Evolutionary conservation across 1,284 basidiomycete genomes (phyloP), one percentile per base, ranked within the genome.

Genomic region (Vanrija humicola): DNA sequence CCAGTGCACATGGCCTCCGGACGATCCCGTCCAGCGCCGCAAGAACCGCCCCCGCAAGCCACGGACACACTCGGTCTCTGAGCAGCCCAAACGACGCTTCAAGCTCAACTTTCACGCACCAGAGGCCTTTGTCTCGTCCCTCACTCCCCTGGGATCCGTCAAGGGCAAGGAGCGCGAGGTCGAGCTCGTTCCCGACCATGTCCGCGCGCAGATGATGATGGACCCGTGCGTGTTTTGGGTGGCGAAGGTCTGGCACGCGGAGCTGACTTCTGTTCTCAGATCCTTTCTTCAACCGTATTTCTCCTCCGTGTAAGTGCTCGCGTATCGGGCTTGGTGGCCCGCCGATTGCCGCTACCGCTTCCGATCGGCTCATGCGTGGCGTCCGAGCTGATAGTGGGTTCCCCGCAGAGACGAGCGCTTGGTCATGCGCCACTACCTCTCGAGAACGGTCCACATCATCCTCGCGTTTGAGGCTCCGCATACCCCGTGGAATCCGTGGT

Each of bases 351-450:
- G 19, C 19, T 42, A n/a, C 19, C 40, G 8, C 19, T 42, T 42
- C 40, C 15, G 25, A 40, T 18, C 19, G 26, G n/a, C 18, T 19
- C 25, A 6, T 34, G 34, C 14, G 34, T 14, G 14, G 12, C 14
- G 34, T 26, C 14, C 40, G 15, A 25, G 38, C 51, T 48, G 44
- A 58, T 15, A 34, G 34, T 34, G 34, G 34, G 34, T 34, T 34
- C 34, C 47, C 23, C n/a, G 1, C 47, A 72, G 71, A 14, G 68
- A 71, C 47, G 73, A 75, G 38, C 64, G 69, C 9, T 48, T 74
- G 19, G 65, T 75, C 21, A 70, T 75, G 40, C 70, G 68, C n/a
- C 73, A 75, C 48, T 75, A 75, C 53, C 63, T 75, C 14, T 62
- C 64, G 1, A 59, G 68, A 28, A 72, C 71, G 1, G 69, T 72